phyloP scores from a whole-genome alignment of 176 grass and related monocot species.

The Triticum urartu region DNA sequence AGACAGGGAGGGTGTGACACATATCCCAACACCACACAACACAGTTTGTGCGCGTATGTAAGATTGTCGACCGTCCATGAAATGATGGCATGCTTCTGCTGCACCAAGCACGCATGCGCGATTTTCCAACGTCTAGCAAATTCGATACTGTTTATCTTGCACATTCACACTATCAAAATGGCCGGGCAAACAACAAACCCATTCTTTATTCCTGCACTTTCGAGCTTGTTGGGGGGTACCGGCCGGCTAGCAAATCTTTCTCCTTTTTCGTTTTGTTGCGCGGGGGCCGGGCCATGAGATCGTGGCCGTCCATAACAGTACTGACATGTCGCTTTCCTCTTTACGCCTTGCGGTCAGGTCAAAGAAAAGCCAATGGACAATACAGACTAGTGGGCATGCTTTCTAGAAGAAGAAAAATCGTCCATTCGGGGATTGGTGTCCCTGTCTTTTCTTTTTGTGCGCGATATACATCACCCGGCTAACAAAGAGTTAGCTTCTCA shows the following conservation, averaged over 20 bases:
- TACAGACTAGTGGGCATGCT: slow-evolving; percentile 7
- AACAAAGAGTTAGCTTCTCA: too few species aligned
- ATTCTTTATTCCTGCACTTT: neutral
- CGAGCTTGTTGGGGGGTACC: neutral
- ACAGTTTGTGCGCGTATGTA: neutral
- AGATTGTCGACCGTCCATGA: neutral
- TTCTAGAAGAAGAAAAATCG: too few species aligned
- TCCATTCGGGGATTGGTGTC: too few species aligned
- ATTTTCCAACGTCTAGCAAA: too few species aligned
- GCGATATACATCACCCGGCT: too few species aligned
- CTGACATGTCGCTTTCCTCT: slow-evolving; percentile 50
- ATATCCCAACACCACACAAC: too few species aligned
- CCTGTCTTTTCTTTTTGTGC: too few species aligned
- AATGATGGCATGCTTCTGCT: neutral
- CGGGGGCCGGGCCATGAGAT: slow-evolving; percentile 7
- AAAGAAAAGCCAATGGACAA: slow-evolving; percentile 39
- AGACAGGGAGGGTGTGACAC: neutral
- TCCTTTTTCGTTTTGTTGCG: neutral
- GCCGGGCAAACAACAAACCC: neutral
- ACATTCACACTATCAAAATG: neutral
- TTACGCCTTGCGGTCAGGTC: slow-evolving; percentile 41
- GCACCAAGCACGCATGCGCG: neutral
- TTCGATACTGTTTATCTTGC: neutral
- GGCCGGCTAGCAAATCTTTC: neutral
- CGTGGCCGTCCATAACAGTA: slow-evolving; percentile 38